phyloP scores from a whole-genome alignment of 306 rosid genomes.

The Biancaea sappan region DNA sequence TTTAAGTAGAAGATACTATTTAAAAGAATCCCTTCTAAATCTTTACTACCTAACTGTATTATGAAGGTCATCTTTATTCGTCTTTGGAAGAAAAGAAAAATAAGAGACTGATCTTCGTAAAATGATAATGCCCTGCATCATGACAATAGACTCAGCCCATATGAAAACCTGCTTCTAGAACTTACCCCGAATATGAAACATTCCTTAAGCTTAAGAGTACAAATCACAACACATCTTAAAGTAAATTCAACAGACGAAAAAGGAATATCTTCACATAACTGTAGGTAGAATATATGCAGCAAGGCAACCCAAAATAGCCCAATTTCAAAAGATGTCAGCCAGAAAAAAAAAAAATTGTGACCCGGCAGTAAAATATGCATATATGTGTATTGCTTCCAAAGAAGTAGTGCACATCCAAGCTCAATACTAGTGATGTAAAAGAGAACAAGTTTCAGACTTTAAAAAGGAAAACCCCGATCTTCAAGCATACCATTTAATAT shows the following conservation, averaged over 20 bases:
- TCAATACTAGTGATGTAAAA: neutral
- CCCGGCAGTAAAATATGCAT: too few relatives aligned
- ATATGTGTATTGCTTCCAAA: too few relatives aligned
- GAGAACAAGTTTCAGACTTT: neutral
- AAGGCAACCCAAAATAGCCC: too few relatives aligned
- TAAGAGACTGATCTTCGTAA: neutral
- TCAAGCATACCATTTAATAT: neutral
- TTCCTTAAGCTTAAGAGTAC: too few relatives aligned
- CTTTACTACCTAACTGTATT: neutral
- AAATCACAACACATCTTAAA: too few relatives aligned
- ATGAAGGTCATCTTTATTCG: neutral
- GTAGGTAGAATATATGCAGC: too few relatives aligned
- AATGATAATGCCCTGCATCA: neutral
- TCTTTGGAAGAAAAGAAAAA: neutral
- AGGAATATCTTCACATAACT: too few relatives aligned
- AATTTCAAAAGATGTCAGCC: too few relatives aligned
- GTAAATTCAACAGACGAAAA: too few relatives aligned
- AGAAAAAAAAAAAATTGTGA: too few relatives aligned
- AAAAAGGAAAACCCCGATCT: conserved; percentile 10
- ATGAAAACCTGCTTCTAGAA: neutral
- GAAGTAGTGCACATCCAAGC: too few relatives aligned
- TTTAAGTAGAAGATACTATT: neutral
- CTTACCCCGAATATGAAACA: too few relatives aligned
- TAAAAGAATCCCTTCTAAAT: neutral
- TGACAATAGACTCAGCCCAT: neutral